A percentile compares a stretch with the other conserved stretches of the same genome.
phyloP scores from a whole-genome alignment of 176 grass and related monocot genomes.

The Paspalum vaginatum region DNA sequence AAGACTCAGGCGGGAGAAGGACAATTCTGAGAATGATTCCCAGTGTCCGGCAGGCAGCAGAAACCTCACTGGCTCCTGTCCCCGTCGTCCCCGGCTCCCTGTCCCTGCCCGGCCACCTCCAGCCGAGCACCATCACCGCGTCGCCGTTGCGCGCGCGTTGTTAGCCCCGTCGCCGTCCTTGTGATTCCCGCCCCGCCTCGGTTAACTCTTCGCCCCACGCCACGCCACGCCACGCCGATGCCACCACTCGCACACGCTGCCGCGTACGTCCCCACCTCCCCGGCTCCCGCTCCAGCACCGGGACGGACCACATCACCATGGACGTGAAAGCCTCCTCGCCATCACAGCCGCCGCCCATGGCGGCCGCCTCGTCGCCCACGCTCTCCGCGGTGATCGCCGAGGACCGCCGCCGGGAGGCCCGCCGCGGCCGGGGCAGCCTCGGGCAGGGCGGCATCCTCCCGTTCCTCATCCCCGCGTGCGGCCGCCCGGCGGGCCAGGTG shows the following conservation, averaged over 20 bases:
- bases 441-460: constrained; percentile 12
- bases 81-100: not conserved
- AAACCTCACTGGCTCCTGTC: constrained; percentile 9
- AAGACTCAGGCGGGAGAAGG: not conserved
- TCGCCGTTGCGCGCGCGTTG: constrained; percentile 3
- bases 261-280: no score
- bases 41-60: not conserved
- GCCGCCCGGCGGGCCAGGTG: not conserved
- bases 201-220: not conserved
- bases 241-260: not conserved
- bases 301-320: not conserved
- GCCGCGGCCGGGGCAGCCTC: not conserved
- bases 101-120: not conserved
- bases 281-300: not conserved
- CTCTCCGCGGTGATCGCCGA: constrained; percentile 12
- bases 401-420: constrained; percentile 9
- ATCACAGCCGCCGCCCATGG: not conserved
- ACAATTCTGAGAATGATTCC: constrained; percentile 20
- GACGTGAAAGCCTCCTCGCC: not conserved
- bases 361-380: not conserved
- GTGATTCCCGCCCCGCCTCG: not conserved
- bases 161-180: not conserved
- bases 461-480: constrained; percentile 14
- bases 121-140: not conserved
- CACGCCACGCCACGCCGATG: not conserved